A percentile compares a stretch with the other conserved stretches of the same genome.
These are phyloP conservation scores for Rhododendron mucronatum DNA, from an alignment of 148 eudicot genomes.

Conservation along the genomic window DNA sequence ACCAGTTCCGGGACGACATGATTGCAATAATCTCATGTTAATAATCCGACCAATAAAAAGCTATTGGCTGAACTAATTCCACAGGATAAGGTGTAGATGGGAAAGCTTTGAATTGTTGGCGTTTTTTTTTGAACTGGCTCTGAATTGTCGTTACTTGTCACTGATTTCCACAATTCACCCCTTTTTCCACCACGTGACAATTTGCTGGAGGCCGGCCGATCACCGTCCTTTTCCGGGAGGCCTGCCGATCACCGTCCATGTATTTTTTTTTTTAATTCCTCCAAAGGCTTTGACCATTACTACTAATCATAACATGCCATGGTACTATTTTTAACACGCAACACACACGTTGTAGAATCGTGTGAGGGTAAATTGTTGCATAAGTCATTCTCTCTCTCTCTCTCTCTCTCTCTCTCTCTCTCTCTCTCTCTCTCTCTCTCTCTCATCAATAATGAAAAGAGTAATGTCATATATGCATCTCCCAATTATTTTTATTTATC, in stretches of 20 bases:
- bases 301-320: background rate
- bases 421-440: background rate
- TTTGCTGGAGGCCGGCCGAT: background rate
- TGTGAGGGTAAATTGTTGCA: background rate
- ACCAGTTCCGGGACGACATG: too few relatives aligned
- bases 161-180: background rate
- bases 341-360: background rate
- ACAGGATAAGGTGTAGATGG: background rate
- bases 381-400: background rate
- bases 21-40: too few relatives aligned
- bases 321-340: background rate
- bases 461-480: background rate
- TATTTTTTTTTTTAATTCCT: background rate
- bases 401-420: too few relatives aligned
- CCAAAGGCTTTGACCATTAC: background rate
- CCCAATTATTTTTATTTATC: too few relatives aligned
- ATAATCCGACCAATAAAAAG: too few relatives aligned
- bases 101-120: background rate
- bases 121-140: background rate
- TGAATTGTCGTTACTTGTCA: background rate
- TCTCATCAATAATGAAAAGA: background rate
- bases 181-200: background rate
- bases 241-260: background rate
- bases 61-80: too few relatives aligned
- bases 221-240: background rate